Conservation (phyloP, 1,284 basidiomycete genomes). For the Ustilago bromivora region DNA sequence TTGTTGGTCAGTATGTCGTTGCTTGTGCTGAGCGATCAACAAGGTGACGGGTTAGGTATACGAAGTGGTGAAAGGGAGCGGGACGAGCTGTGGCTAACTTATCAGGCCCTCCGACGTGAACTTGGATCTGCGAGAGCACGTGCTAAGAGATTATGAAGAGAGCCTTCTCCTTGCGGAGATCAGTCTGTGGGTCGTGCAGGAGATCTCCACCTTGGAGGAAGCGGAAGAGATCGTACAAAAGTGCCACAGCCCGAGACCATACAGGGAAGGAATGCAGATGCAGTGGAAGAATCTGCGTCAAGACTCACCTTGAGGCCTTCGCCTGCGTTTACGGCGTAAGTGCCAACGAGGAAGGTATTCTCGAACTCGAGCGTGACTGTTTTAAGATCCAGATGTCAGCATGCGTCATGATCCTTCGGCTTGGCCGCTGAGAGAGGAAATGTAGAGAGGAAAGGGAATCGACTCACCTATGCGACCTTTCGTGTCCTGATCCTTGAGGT, state of each 20-base stretch:
- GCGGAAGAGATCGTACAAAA: constrained; percentile 30
- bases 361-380: constrained; percentile 84
- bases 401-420: not conserved
- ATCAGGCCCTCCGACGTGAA: constrained; percentile 41
- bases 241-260: constrained; percentile 11
- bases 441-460: not conserved
- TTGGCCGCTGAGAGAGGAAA: not conserved
- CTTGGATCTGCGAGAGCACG: not conserved
- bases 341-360: constrained; percentile 79
- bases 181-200: constrained; percentile 20
- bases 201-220: constrained; percentile 30
- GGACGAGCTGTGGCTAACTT: constrained; percentile 32
- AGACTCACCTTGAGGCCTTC: constrained; percentile 77
- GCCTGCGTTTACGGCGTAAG: constrained; percentile 90
- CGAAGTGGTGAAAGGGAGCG: not conserved
- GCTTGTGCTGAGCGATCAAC: not conserved
- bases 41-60: not conserved
- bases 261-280: not conserved
- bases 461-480: constrained; percentile 55
- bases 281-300: not conserved
- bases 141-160: constrained; percentile 34
- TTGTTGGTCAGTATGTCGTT: not conserved
- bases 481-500: constrained; percentile 55
- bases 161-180: constrained; percentile 11
- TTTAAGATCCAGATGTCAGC: constrained; percentile 56